phyloP scores from a whole-genome alignment of 306 rosid genomes.

The Medicago lupulina region DNA sequence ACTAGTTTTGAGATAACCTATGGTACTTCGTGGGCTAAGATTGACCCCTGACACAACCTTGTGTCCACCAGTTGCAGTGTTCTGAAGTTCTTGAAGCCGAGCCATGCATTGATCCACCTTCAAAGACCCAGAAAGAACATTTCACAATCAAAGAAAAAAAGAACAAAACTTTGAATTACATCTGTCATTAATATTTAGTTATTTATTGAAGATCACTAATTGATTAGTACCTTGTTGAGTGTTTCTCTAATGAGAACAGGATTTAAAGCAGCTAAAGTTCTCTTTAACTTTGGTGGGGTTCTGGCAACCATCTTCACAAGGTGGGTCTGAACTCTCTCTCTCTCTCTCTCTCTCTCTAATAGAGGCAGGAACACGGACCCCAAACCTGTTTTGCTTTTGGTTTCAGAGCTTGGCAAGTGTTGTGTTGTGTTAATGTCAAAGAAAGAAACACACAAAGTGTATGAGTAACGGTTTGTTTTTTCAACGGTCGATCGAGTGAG shows the following conservation, averaged over 20 bases:
- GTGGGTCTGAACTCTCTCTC: slow-evolving; percentile 53
- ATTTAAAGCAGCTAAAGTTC: slow-evolving; percentile 68
- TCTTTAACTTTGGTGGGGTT: slow-evolving; percentile 84
- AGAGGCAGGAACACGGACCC: slow-evolving; percentile 14
- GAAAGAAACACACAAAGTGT: slow-evolving; percentile 37
- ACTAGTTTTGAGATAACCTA: slow-evolving; percentile 82
- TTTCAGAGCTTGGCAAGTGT: slow-evolving; percentile 56
- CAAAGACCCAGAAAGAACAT: slow-evolving; percentile 41
- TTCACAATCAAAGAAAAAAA: neutral
- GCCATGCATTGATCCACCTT: slow-evolving; percentile 95
- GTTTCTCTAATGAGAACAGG: slow-evolving; percentile 86
- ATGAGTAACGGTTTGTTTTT: slow-evolving; percentile 54
- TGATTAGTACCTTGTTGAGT: slow-evolving; percentile 63
- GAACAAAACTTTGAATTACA: neutral
- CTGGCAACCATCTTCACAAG: slow-evolving; percentile 83
- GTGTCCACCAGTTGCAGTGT: slow-evolving; percentile 75
- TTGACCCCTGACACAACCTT: slow-evolving; percentile 82
- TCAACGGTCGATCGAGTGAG: slow-evolving; percentile 75
- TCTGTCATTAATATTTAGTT: neutral
- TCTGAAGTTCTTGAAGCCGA: slow-evolving; percentile 89
- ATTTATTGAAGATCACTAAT: neutral
- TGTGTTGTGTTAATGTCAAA: slow-evolving; percentile 48
- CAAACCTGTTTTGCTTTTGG: slow-evolving; percentile 25
- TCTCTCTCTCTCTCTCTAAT: slow-evolving; percentile 29
- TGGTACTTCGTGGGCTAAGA: slow-evolving; percentile 94